A percentile compares a stretch with the other conserved stretches of the same genome.
Evolutionary conservation across 371 early-diverging fungal genomes (phyloP).

Genomic region (Blakeslea trispora): DNA sequence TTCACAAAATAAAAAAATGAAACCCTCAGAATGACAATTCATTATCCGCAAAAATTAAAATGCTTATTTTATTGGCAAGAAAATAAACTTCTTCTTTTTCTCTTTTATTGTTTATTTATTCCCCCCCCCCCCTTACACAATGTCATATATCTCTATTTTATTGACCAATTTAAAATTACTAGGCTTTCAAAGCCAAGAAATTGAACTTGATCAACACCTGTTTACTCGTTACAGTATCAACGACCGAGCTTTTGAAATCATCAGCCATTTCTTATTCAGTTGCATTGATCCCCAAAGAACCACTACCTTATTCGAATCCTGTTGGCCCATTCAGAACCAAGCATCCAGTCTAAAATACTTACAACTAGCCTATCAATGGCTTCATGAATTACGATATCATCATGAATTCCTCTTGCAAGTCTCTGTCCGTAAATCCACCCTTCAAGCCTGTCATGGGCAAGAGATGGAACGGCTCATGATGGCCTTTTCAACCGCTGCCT

Average conservation of each 20-base stretch:
- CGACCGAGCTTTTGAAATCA: slow-evolving; percentile 33
- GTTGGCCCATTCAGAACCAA: slow-evolving; percentile 45
- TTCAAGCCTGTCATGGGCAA: slow-evolving; percentile 47
- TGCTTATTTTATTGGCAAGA: too few species aligned
- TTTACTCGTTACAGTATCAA: slow-evolving; percentile 15
- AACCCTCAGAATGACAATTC: too few species aligned
- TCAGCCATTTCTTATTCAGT: slow-evolving; percentile 38
- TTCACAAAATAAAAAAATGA: too few species aligned
- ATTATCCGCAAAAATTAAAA: too few species aligned
- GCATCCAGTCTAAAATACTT: slow-evolving; percentile 39
- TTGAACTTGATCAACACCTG: slow-evolving; percentile 25
- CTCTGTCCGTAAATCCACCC: slow-evolving; percentile 34
- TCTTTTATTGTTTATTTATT: background rate
- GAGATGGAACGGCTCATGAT: slow-evolving; percentile 33
- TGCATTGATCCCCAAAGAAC: slow-evolving; percentile 27
- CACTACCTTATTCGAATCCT: slow-evolving; percentile 18
- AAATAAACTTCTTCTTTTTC: too few species aligned
- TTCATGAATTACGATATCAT: slow-evolving; percentile 34
- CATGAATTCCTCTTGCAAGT: slow-evolving; percentile 23
- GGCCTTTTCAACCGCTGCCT: slow-evolving; percentile 28
- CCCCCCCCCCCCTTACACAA: too few species aligned
- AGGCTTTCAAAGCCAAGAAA: slow-evolving; percentile 21
- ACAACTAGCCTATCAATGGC: slow-evolving; percentile 32
- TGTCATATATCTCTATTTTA: background rate
- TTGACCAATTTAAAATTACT: slow-evolving; percentile 4